Evolutionary conservation across 2,329 filamentous ascomycete species (phyloP).

Genomic region (Shiraia bambusicola): DNA sequence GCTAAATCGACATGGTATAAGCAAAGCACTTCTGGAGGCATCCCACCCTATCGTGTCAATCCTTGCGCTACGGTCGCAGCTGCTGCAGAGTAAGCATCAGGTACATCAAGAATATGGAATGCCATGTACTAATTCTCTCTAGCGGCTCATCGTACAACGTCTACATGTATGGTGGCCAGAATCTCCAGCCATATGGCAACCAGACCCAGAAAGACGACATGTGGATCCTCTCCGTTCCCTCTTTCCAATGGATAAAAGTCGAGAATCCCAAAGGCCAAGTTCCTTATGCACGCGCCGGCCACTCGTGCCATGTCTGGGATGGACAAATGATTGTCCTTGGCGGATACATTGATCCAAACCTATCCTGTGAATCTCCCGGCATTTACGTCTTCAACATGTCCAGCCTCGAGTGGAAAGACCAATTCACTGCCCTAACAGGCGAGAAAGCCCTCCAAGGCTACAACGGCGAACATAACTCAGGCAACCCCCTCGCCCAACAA

Average conservation of each 20-base stretch:
- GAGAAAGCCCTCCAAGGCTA: slow-evolving; percentile 50
- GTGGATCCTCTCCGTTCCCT: slow-evolving; percentile 78
- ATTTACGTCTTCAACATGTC: slow-evolving; percentile 78
- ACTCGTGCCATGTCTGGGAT: slow-evolving; percentile 76
- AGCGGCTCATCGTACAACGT: slow-evolving; percentile 72
- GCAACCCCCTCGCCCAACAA: slow-evolving; percentile 54
- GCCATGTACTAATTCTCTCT: slow-evolving; percentile 8
- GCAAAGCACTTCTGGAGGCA: slow-evolving; percentile 64
- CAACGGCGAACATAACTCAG: slow-evolving; percentile 31
- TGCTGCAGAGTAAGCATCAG: slow-evolving; percentile 59
- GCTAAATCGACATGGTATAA: slow-evolving; percentile 70
- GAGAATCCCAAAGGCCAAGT: slow-evolving; percentile 48
- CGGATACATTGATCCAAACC: slow-evolving; percentile 63
- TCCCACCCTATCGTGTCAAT: slow-evolving; percentile 62
- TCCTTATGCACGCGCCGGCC: slow-evolving; percentile 66
- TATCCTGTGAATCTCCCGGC: slow-evolving; percentile 66
- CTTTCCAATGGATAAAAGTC: slow-evolving; percentile 76
- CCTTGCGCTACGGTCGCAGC: slow-evolving; percentile 73
- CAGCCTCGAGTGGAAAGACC: slow-evolving; percentile 66
- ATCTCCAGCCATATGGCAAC: slow-evolving; percentile 61
- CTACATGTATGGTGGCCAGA: slow-evolving; percentile 77
- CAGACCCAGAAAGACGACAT: slow-evolving; percentile 68
- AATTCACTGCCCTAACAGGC: slow-evolving; percentile 66
- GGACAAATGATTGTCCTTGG: slow-evolving; percentile 79
- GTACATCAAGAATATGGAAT: not conserved